Base-by-base conservation (phyloP, 75 land plant species). In the Larix kaempferi region DNA sequence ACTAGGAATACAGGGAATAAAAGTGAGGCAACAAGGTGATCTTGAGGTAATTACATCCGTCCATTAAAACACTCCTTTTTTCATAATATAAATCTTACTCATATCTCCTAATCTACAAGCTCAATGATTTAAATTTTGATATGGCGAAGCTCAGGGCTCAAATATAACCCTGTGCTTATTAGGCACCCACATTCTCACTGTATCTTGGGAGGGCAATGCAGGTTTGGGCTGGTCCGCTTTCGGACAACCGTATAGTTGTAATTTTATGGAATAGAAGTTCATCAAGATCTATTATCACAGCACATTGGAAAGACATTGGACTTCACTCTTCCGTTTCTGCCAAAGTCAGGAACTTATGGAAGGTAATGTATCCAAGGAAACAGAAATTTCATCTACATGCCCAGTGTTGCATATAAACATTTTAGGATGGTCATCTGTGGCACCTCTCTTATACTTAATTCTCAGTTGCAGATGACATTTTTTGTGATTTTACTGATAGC, bases 161-260 rank as follows among this genome's bases (percentile, higher is more conserved):
- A 49, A 49, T 49, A 49, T 49, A 49, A 49, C 54, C 10, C 2
- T 49, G 54, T 29, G 33, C 11, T 49, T 49, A 10, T 49, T 49
- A 49, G 11, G 54, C 54, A 10, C 54, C 52, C 54, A 49, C 54
- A 49, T 49, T 49, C 54, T 49, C 54, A 49, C 54, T 49, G 54
- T 49, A 49, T 15, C 49, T 69, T 69, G 35, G 73, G 54, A 69
- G 54, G 73, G 52, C 22, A 41, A 69, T 69, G 73, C 81, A 95
- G 98, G 90, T 94, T 14, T 95, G 98, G 98, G 94, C 98, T 26
- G 98, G 98, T 59, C 97, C 98, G 10, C 77, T 95, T 27, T 88
- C 94, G 54, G 86, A 60, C 49, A 67, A 84, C 8, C 86, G 91
- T n/a, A 64, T 87, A 26, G 98, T 75, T 35, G 92, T 95, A 75